Base-by-base conservation (phyloP, 257 asterid genomes). In the Solanum piurae region DNA sequence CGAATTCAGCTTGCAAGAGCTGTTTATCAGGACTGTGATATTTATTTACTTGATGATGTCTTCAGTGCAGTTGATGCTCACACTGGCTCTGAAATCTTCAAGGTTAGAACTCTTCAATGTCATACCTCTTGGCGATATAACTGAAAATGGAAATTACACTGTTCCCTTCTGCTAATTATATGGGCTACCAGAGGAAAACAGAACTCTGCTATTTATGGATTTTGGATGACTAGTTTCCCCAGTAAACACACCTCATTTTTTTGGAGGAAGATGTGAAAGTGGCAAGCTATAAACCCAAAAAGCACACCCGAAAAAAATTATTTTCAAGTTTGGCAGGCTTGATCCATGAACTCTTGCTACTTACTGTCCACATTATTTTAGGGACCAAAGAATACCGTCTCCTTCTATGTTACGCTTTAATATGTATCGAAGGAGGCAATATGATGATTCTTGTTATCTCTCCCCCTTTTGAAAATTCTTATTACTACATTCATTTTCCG, bases 11-110 rank as follows among this genome's bases (percentile, higher is more conserved):
- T 97, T 38, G 99, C 99, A 3, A 90, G 99, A 90, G 99, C 99
- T 8, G 98, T 96, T 64, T 97, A 96, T 90, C 99, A 97, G 83
- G 98, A 97, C 83, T 93, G 96, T 38, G 99, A 97, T 87, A 91
- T 96, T 72, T 97, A 96, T 90, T 93, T 97, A 36, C 98, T 97
- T 6, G 99, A 97, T 79, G 99, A 97, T 86, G 95, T 96, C 3
- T 97, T 97, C 86, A 96, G 99, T 71, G 99, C 99, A 0, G 99
- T 97, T 31, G 99, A 97, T 93, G 99, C 99, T 87, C 99, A 97
- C 89, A 97, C 99, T 7, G 99, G 99, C 33, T 94, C 99, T 3
- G 98, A 96, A 42, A 95, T 97, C 89, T 97, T 97, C 92, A 97
- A 95, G 99, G 99, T 94, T 76, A 85, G 64, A 36, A 18, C 3